Percentiles rank a stretch among this genome's conserved stretches.
Evolutionary conservation across 768 basidiomycete genomes (phyloP).

Genomic region (Mycena vulgaris): DNA sequence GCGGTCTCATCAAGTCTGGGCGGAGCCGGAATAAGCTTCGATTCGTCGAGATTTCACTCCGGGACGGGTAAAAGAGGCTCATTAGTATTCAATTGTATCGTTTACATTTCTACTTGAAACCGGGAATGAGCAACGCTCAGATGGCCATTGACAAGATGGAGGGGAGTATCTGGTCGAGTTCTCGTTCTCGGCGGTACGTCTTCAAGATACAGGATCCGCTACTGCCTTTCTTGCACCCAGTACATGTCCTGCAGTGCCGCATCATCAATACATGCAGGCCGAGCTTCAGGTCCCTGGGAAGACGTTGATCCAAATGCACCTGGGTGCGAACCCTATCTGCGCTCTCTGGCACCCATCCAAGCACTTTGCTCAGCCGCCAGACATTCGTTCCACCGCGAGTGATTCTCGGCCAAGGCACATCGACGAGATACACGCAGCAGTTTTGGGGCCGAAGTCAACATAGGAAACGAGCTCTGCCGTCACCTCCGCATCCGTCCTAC

Average conservation of each 20-base stretch:
- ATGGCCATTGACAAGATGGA: too few relatives aligned
- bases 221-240: constrained; percentile 63
- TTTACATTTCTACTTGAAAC: too few relatives aligned
- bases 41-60: too few relatives aligned
- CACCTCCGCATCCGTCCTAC: constrained; percentile 12
- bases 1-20: too few relatives aligned
- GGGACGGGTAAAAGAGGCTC: too few relatives aligned
- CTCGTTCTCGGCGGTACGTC: not conserved
- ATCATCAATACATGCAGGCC: constrained; percentile 74
- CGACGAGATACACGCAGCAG: constrained; percentile 73
- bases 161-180: too few relatives aligned
- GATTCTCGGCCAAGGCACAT: constrained; percentile 74
- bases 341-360: constrained; percentile 65
- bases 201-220: not conserved
- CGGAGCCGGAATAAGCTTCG: too few relatives aligned
- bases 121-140: too few relatives aligned
- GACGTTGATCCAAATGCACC: constrained; percentile 67
- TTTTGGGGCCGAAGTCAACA: constrained; percentile 74
- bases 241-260: constrained; percentile 67
- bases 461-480: not conserved
- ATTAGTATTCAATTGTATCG: too few relatives aligned
- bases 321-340: constrained; percentile 69
- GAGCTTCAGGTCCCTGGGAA: constrained; percentile 70
- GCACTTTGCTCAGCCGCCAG: constrained; percentile 65
- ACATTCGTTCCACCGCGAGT: constrained; percentile 80